Base-by-base conservation (phyloP, 352 stramenopile genomes). In the Achlya hypogyna region DNA sequence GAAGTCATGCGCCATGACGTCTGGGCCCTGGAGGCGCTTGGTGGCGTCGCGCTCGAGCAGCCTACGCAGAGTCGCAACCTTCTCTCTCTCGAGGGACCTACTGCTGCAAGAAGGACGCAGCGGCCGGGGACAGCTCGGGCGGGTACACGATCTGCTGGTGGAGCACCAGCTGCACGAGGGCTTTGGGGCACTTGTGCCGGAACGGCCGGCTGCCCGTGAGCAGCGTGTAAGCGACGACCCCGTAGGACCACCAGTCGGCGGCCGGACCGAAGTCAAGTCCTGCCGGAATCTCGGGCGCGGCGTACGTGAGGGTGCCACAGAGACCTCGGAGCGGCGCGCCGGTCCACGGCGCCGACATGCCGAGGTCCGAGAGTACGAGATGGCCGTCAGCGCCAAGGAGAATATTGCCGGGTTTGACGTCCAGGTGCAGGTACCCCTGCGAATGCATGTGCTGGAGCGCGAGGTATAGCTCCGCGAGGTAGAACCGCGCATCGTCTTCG, bases 31-130 rank as follows among this genome's bases (percentile, higher is more conserved):
- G 12, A 99, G 77, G 27, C 97, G 83, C 68, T 97, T 96, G 52
- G 91, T 82, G 0, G 96, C 89, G 74, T 98, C 97, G 60, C 95
- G 82, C 77, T 99, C 96, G 20, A 99, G 77, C n/a, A 99, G 73
- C 38, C 97, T 2, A 94, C 70, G 28, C 38, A 45, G 34, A 42
- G 6, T 16, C 34, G 6, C 34, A 16, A 42, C 34, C 6, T 42
- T 42, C 34, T 42, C 1, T 47, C 25, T 5, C 40, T 23, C 53
- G 62, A 68, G 20, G 16, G 18, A n/a, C 29, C 54, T 5, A 28
- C n/a, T 27, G 3, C 25, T 18, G 38, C 38, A 45, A 45, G 38
- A 45, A 45, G 38, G 38, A 45, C 38, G 38, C n/a, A 8, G 34
- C 29, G 23, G 31, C 32, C 34, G 27, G 16, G 1, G 42, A 31